Percentiles rank a stretch among this genome's conserved stretches.
These are phyloP conservation scores for Penicillium concentricum DNA, from an alignment of 2,329 filamentous ascomycete species.

Conservation along the genomic window DNA sequence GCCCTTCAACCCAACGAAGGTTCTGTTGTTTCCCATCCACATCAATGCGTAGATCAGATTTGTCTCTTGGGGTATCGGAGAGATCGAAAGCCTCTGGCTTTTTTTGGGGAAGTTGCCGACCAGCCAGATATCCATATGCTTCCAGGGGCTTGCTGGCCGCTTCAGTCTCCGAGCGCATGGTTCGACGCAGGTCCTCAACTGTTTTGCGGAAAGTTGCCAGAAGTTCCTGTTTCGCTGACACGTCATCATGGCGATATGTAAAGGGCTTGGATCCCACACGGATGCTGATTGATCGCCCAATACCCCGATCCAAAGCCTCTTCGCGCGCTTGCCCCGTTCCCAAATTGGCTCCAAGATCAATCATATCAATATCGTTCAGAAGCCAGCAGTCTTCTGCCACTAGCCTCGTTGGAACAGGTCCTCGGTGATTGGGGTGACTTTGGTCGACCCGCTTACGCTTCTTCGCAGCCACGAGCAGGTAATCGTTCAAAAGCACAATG, in stretches of 20 bases:
- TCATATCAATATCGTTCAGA: conserved; percentile 85
- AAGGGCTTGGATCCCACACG: conserved; percentile 87
- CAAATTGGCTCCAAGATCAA: conserved; percentile 68
- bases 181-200: conserved; percentile 85
- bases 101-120: conserved; percentile 68
- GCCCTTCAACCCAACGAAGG: conserved; percentile 88
- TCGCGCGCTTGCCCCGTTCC: conserved; percentile 38
- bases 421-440: conserved; percentile 45
- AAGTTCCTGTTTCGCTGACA: conserved; percentile 73
- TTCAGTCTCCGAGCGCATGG: conserved; percentile 80
- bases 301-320: conserved; percentile 55
- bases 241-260: conserved; percentile 87
- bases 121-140: conserved; percentile 81
- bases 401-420: conserved; percentile 63
- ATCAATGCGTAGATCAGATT: conserved; percentile 75
- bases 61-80: conserved; percentile 73
- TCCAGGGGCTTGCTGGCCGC: conserved; percentile 81
- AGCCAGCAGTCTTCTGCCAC: conserved; percentile 95
- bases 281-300: conserved; percentile 85
- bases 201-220: conserved; percentile 90
- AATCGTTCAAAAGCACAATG: conserved; percentile 90
- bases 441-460: conserved; percentile 88
- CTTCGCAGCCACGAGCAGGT: conserved; percentile 82
- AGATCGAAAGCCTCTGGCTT: conserved; percentile 79
- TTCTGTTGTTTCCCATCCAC: conserved; percentile 97